Conservation (phyloP, 805 yeast genomes). For the Ascoidea asiatica region DNA sequence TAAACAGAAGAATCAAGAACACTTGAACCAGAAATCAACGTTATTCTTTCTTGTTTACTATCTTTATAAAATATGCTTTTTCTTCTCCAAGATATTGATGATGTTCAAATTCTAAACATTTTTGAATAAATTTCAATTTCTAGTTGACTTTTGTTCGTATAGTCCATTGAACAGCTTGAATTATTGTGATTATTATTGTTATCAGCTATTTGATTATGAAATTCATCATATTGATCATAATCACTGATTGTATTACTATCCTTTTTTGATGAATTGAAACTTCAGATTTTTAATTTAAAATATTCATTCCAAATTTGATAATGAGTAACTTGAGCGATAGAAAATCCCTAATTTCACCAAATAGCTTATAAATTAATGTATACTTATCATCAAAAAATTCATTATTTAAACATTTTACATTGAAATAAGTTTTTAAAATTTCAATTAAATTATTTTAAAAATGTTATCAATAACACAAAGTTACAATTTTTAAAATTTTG, state of each 20-base stretch:
- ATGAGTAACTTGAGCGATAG: slow-evolving; percentile 85
- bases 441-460: slow-evolving; percentile 34
- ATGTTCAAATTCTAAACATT: slow-evolving; percentile 65
- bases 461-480: slow-evolving; percentile 43
- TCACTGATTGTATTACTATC: not conserved
- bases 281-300: slow-evolving; percentile 25
- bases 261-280: not conserved
- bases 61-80: slow-evolving; percentile 80
- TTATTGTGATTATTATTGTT: slow-evolving; percentile 15
- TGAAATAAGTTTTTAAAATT: slow-evolving; percentile 32
- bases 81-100: slow-evolving; percentile 81
- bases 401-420: slow-evolving; percentile 19
- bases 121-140: slow-evolving; percentile 45
- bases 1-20: slow-evolving; percentile 80
- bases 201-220: slow-evolving; percentile 17
- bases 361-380: slow-evolving; percentile 72
- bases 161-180: slow-evolving; percentile 21
- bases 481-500: slow-evolving; percentile 17
- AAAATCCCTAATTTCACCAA: slow-evolving; percentile 94
- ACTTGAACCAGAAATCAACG: slow-evolving; percentile 45
- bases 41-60: slow-evolving; percentile 47
- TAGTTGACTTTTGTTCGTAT: slow-evolving; percentile 18
- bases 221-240: no score
- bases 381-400: slow-evolving; percentile 89
- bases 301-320: slow-evolving; percentile 82